Conservation (phyloP, 2,329 filamentous ascomycete species). For the Hymenoscyphus scutula region DNA sequence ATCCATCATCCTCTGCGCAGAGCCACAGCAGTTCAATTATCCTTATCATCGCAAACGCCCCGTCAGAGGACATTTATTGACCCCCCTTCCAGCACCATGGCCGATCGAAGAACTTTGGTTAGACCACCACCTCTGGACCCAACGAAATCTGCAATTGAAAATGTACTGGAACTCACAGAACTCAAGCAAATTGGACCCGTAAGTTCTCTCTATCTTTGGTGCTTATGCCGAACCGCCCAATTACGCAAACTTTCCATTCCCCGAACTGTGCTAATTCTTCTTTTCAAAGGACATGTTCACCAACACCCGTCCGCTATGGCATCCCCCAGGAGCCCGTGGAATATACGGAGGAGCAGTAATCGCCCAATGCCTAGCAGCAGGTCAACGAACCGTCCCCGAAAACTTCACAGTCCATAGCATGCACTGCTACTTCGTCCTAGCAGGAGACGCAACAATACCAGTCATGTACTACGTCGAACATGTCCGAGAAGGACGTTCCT, state of each 20-base stretch:
- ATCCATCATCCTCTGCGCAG: not conserved
- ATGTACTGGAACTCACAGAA: slow-evolving; percentile 81
- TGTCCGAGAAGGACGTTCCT: slow-evolving; percentile 85
- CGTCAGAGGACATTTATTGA: not conserved
- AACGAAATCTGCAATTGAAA: slow-evolving; percentile 79
- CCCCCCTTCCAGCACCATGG: slow-evolving; percentile 23
- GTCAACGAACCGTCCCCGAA: slow-evolving; percentile 78
- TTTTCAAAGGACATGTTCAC: slow-evolving; percentile 78
- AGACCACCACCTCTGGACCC: slow-evolving; percentile 71
- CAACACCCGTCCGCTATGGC: slow-evolving; percentile 88
- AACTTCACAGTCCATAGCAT: slow-evolving; percentile 89
- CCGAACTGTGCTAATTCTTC: slow-evolving; percentile 17
- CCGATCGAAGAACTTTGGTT: slow-evolving; percentile 59
- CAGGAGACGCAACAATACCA: slow-evolving; percentile 79
- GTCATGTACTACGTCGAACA: slow-evolving; percentile 94
- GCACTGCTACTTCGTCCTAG: slow-evolving; percentile 98
- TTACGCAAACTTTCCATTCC: not conserved
- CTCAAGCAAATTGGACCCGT: slow-evolving; percentile 73
- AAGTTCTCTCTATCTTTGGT: slow-evolving; percentile 36
- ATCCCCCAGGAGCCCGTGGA: slow-evolving; percentile 84
- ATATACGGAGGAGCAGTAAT: slow-evolving; percentile 94
- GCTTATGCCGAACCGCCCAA: not conserved
- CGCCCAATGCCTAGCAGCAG: slow-evolving; percentile 84
- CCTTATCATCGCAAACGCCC: not conserved
- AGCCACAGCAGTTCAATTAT: not conserved